A percentile compares a stretch with the other conserved stretches of the same genome.
Conservation (phyloP, 2,329 filamentous ascomycete species). For the Aphanoascus verrucosus region DNA sequence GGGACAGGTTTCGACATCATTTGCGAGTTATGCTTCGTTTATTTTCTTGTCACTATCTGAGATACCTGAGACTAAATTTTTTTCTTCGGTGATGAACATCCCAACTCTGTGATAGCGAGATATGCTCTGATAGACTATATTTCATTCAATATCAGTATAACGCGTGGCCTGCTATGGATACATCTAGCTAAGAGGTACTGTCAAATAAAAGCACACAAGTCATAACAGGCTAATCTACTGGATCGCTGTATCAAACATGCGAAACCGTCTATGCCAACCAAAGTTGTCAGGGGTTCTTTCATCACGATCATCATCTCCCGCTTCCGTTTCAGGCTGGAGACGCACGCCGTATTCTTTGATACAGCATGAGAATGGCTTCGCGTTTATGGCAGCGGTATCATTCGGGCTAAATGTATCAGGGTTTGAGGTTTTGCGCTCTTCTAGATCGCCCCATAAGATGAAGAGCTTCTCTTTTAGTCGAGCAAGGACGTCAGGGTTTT, state of each 20-base stretch:
- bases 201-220: background rate
- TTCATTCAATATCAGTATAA: background rate
- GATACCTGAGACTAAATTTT: too few species aligned
- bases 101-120: background rate
- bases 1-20: background rate
- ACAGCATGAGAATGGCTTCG: constrained; percentile 58
- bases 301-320: constrained; percentile 20
- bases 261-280: constrained; percentile 54
- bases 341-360: constrained; percentile 59
- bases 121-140: background rate
- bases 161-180: background rate
- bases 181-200: background rate
- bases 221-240: constrained; percentile 3
- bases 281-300: constrained; percentile 29
- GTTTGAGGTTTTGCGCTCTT: constrained; percentile 52
- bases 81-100: background rate
- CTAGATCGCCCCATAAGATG: constrained; percentile 73
- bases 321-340: constrained; percentile 19
- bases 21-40: background rate
- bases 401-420: constrained; percentile 18
- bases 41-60: background rate
- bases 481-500: constrained; percentile 40
- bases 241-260: constrained; percentile 56
- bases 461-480: constrained; percentile 60
- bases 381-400: constrained; percentile 31